Conservation (phyloP, 2,329 filamentous ascomycete species). For the Fonsecaea monophora region DNA sequence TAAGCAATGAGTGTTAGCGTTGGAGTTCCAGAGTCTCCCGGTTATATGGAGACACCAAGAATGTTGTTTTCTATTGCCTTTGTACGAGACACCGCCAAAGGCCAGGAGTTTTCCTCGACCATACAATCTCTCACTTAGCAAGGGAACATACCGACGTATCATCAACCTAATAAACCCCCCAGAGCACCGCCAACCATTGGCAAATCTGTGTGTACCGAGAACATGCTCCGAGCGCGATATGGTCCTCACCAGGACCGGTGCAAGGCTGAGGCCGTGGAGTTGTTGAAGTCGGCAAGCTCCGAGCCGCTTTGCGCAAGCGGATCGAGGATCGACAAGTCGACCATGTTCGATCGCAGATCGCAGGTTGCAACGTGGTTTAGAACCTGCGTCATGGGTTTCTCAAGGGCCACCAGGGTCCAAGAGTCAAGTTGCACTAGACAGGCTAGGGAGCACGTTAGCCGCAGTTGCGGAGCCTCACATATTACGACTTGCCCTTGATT, state of each 20-base stretch:
- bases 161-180: neutral
- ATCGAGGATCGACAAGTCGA: neutral
- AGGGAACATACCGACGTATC: neutral
- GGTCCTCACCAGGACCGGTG: neutral
- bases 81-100: neutral
- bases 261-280: neutral
- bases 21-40: neutral
- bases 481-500: neutral
- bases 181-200: neutral
- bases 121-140: neutral
- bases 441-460: neutral
- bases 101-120: neutral
- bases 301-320: neutral
- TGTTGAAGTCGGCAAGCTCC: slow-evolving; percentile 1
- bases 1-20: neutral
- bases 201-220: neutral
- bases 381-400: neutral
- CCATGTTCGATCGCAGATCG: neutral
- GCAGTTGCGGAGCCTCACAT: neutral
- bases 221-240: neutral
- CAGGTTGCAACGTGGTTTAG: neutral
- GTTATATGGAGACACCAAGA: neutral
- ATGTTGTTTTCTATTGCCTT: neutral
- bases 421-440: too few relatives aligned
- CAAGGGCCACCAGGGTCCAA: neutral